phyloP scores from a whole-genome alignment of 768 basidiomycete species.

The Lactarius sp. region DNA sequence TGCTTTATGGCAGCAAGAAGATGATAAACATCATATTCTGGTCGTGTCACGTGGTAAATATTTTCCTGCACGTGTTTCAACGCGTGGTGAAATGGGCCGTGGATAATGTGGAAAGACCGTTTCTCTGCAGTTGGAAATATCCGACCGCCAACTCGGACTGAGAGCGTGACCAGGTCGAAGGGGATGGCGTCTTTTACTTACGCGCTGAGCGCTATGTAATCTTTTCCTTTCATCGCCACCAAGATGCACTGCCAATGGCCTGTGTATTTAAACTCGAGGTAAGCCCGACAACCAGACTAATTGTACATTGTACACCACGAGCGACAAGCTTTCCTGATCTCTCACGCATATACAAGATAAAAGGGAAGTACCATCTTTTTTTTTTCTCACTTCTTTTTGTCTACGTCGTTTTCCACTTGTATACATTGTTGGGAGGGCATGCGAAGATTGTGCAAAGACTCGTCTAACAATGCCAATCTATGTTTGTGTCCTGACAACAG shows the following conservation, averaged over 20 bases:
- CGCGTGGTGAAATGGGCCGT: background rate
- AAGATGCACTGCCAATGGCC: background rate
- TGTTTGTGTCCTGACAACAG: conserved; percentile 22
- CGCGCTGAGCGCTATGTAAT: background rate
- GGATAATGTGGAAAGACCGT: background rate
- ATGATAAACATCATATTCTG: too few relatives aligned
- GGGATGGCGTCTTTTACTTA: background rate
- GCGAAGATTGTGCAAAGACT: conserved; percentile 17
- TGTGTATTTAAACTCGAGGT: background rate
- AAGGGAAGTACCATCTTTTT: background rate
- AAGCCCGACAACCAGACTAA: background rate
- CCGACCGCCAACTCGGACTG: background rate
- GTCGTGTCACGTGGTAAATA: background rate
- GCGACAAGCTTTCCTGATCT: background rate
- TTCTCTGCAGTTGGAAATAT: background rate
- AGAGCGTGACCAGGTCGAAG: background rate
- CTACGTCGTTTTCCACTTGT: conserved; percentile 12
- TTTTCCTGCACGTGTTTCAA: background rate
- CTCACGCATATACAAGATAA: background rate
- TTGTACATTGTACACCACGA: background rate
- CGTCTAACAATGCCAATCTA: conserved; percentile 17
- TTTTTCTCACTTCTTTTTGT: background rate
- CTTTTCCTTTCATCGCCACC: background rate
- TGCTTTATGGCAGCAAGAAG: too few relatives aligned
- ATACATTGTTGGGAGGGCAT: conserved; percentile 24